Percentiles rank a stretch among this genome's conserved stretches.
Evolutionary conservation across 148 eudicot genomes (phyloP).

Genomic region (Cornus controversa): DNA sequence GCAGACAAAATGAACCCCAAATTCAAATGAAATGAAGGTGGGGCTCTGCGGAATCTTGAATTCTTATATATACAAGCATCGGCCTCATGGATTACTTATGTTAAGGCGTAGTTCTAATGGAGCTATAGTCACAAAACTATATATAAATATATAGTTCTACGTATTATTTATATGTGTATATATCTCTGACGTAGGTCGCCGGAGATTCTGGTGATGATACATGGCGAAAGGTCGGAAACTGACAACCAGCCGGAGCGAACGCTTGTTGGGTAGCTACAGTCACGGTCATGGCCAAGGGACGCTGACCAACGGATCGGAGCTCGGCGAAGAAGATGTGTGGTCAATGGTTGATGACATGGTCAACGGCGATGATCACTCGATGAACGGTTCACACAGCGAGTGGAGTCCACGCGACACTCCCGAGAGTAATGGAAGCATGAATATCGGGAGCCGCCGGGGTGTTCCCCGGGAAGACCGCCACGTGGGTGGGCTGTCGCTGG

Average conservation of each 20-base stretch:
- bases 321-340: conserved; percentile 80
- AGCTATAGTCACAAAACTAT: background rate
- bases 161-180: too few species aligned
- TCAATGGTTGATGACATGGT: conserved; percentile 45
- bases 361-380: conserved; percentile 18
- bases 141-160: background rate
- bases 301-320: conserved; percentile 35
- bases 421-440: conserved; percentile 20
- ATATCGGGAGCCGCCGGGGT: conserved; percentile 10
- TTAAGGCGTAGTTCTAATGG: background rate
- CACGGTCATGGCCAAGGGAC: conserved; percentile 23
- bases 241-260: conserved; percentile 72
- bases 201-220: conserved; percentile 13
- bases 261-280: conserved; percentile 43
- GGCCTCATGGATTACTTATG: conserved; percentile 14
- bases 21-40: conserved; percentile 31
- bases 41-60: background rate
- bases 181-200: background rate
- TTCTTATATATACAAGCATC: conserved; percentile 24
- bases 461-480: background rate
- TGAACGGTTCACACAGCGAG: conserved; percentile 12
- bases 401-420: conserved; percentile 48
- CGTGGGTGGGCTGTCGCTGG: conserved; percentile 66
- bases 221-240: conserved; percentile 89
- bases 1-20: conserved; percentile 44